phyloP scores from a whole-genome alignment of 257 asterid species.

The Echium plantagineum region DNA sequence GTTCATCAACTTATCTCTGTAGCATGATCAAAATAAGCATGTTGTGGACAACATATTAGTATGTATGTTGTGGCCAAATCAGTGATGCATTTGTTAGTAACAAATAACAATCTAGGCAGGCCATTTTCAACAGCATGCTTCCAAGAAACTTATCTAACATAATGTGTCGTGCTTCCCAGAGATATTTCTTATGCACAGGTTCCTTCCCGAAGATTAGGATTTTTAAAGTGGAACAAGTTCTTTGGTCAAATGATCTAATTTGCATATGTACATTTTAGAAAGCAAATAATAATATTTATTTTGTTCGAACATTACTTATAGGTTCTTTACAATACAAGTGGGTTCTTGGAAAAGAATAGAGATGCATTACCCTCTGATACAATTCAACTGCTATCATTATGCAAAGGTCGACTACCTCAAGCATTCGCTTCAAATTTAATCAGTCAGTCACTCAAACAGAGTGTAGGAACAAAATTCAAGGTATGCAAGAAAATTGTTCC shows the following conservation, averaged over 20 bases:
- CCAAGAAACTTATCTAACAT: no score
- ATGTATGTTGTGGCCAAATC: no score
- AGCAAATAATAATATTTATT: not conserved
- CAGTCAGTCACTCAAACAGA: constrained; percentile 22
- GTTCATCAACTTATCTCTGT: no score
- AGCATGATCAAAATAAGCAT: no score
- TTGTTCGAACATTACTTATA: constrained; percentile 3
- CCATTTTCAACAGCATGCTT: no score
- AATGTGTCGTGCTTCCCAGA: no score
- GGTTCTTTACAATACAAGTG: constrained; percentile 44
- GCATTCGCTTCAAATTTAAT: constrained; percentile 24
- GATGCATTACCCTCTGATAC: constrained; percentile 31
- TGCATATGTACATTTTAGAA: not conserved
- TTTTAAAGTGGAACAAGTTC: no score
- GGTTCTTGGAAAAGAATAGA: constrained; percentile 46
- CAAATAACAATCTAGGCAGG: no score
- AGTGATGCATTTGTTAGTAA: no score
- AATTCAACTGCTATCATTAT: constrained; percentile 32
- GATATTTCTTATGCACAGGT: no score
- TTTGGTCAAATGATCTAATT: not conserved
- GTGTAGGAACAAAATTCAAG: constrained; percentile 45
- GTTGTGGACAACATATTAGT: no score
- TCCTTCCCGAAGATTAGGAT: no score
- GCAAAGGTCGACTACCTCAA: constrained; percentile 33
- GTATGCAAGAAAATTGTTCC: constrained; percentile 15